phyloP scores from a whole-genome alignment of 495 filamentous ascomycete genomes.

The Penicillium bialowiezense region DNA sequence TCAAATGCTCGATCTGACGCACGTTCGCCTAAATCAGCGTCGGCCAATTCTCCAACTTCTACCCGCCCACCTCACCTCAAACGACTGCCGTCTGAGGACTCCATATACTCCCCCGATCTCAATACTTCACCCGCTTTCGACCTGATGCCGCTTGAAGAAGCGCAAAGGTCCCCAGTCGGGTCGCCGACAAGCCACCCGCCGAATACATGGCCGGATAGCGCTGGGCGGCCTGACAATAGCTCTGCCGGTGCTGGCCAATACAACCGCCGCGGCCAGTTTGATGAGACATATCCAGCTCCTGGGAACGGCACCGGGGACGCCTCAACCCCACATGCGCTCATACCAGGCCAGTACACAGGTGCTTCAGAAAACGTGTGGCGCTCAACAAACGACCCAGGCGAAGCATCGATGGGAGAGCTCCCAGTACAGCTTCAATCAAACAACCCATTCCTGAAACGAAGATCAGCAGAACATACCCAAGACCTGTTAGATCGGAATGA shows the following conservation, averaged over 20 bases:
- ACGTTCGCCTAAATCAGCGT: conserved; percentile 16
- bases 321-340: conserved; percentile 25
- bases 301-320: conserved; percentile 12
- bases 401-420: conserved; percentile 23
- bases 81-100: conserved; percentile 33
- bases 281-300: conserved; percentile 3
- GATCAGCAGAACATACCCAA: conserved; percentile 14
- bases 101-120: conserved; percentile 42
- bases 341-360: conserved; percentile 24
- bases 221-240: conserved; percentile 19
- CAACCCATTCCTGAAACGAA: conserved; percentile 42
- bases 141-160: conserved; percentile 44
- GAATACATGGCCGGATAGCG: conserved; percentile 35
- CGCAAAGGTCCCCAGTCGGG: conserved; percentile 40
- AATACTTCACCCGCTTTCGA: conserved; percentile 45
- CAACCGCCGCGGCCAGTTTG: not conserved
- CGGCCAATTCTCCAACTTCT: conserved; percentile 30
- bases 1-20: conserved; percentile 29
- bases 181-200: conserved; percentile 27
- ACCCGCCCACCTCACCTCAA: conserved; percentile 31
- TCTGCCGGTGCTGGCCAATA: conserved; percentile 8
- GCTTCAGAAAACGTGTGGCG: conserved; percentile 26
- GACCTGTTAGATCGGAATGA: conserved; percentile 24
- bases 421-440: conserved; percentile 41
- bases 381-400: conserved; percentile 2